Conservation (phyloP, 78 protist genomes). For the Chrysochromulina parva region DNA sequence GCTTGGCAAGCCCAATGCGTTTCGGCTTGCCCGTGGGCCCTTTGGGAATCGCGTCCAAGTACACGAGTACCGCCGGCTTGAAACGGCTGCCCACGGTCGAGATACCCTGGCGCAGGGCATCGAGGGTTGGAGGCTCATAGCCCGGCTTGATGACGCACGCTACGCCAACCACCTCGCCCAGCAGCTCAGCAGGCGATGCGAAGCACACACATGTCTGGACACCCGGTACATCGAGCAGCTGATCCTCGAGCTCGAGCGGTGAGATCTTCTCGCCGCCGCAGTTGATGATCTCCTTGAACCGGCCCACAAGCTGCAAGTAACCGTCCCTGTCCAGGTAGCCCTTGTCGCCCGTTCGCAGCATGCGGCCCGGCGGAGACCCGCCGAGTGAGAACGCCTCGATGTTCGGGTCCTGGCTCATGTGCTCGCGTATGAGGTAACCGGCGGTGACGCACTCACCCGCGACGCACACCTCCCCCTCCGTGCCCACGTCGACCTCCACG, state of each 20-base stretch:
- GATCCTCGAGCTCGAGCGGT: background rate
- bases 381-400: too few relatives aligned
- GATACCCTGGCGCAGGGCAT: background rate
- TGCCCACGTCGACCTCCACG: background rate
- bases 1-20: background rate
- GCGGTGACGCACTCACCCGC: background rate
- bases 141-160: background rate
- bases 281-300: background rate
- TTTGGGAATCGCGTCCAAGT: background rate
- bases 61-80: background rate
- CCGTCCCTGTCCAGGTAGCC: slow-evolving; percentile 7
- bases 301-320: background rate
- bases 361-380: background rate
- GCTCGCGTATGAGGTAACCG: background rate
- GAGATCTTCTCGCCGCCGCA: background rate
- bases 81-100: background rate
- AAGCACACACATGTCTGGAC: background rate
- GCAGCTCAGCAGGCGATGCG: background rate
- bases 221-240: background rate
- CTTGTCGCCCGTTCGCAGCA: slow-evolving; percentile 2
- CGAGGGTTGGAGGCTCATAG: background rate
- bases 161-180: background rate
- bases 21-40: slow-evolving; percentile 24
- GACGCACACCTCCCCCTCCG: slow-evolving; percentile 14
- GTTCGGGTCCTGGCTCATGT: too few relatives aligned